Conservation (phyloP, 176 grass and related monocot genomes). For the Phoenix roebelenii region DNA sequence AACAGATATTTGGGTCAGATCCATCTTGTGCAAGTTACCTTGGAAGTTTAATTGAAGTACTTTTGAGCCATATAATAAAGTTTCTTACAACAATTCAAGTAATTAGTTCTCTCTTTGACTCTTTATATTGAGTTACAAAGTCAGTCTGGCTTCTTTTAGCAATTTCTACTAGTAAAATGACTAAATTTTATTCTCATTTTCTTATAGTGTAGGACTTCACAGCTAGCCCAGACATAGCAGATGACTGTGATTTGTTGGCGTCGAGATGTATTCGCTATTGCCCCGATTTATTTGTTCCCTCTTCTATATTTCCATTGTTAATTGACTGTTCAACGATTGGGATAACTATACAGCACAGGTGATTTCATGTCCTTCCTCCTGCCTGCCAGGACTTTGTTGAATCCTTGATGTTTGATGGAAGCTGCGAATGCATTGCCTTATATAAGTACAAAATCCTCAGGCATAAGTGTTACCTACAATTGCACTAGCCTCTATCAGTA, state of each 20-base stretch:
- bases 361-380: background rate
- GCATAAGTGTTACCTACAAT: too few species aligned
- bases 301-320: constrained; percentile 67
- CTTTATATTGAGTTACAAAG: background rate
- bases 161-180: background rate
- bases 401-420: too few species aligned
- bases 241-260: constrained; percentile 90
- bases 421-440: too few species aligned
- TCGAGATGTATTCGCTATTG: constrained; percentile 98
- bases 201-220: constrained; percentile 79
- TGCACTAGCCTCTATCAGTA: too few species aligned
- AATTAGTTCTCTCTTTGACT: constrained; percentile 12
- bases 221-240: constrained; percentile 92
- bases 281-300: constrained; percentile 74
- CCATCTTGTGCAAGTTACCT: constrained; percentile 64
- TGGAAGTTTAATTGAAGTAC: constrained; percentile 69
- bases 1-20: constrained; percentile 94
- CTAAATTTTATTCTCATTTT: constrained; percentile 9
- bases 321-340: constrained; percentile 85
- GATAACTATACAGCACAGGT: constrained; percentile 96
- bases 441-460: too few species aligned
- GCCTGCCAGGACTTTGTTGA: too few species aligned
- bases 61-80: constrained; percentile 75
- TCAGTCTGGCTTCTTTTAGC: background rate
- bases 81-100: constrained; percentile 81